Percentiles rank a stretch among this genome's conserved stretches.
Conservation (phyloP, 169 alveolate species). For the Plasmodium cynomolgi region DNA sequence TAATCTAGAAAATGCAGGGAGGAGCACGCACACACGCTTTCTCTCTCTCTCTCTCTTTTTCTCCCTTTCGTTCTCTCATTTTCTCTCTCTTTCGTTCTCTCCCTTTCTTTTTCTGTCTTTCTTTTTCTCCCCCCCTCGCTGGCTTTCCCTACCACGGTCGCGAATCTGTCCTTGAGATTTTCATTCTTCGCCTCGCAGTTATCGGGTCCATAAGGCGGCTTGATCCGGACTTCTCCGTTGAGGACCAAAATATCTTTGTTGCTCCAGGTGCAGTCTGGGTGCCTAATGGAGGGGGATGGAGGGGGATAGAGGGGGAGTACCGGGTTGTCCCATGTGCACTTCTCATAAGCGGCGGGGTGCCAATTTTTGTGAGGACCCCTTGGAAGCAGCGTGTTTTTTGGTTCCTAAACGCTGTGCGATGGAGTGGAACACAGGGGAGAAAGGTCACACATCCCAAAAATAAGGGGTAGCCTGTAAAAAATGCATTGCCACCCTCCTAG, state of each 20-base stretch:
- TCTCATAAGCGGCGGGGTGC: background rate
- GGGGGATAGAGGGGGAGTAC: too few relatives aligned
- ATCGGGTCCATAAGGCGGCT: slow-evolving; percentile 71
- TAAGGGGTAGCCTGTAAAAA: background rate
- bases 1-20: background rate
- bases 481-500: background rate
- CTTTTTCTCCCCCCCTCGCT: too few relatives aligned
- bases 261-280: slow-evolving; percentile 67
- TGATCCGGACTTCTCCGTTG: slow-evolving; percentile 63
- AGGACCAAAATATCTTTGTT: slow-evolving; percentile 54
- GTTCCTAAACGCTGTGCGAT: background rate
- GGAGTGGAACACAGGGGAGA: too few relatives aligned
- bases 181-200: slow-evolving; percentile 67
- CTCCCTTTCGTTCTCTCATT: background rate
- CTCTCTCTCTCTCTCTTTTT: too few relatives aligned
- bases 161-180: slow-evolving; percentile 39
- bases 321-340: background rate
- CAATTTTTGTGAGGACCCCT: background rate
- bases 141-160: slow-evolving; percentile 41
- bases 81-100: too few relatives aligned
- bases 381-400: background rate
- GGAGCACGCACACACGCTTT: background rate
- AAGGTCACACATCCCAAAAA: background rate
- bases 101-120: background rate
- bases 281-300: background rate